Evolutionary conservation across 2,329 filamentous ascomycete genomes (phyloP).

Genomic region (Trichoderma sp.): DNA sequence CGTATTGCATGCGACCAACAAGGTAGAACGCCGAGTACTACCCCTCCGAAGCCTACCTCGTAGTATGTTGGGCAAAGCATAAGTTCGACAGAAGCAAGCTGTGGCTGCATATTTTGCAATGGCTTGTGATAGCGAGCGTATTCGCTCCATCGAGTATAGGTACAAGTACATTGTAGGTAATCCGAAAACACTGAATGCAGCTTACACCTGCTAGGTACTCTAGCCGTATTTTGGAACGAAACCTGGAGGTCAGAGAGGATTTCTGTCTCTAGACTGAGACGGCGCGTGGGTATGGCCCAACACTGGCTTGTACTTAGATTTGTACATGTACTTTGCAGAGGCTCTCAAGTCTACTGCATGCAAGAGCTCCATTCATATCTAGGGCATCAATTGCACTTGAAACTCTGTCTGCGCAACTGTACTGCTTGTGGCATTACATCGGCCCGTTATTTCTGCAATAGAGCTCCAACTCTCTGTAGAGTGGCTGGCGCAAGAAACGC

Average conservation of each 20-base stretch:
- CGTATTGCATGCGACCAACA: neutral
- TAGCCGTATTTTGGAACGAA: neutral
- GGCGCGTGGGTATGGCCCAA: slow-evolving; percentile 11
- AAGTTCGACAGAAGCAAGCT: neutral
- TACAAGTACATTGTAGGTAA: neutral
- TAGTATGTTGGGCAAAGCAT: neutral
- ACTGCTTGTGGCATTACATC: neutral
- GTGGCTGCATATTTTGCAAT: neutral
- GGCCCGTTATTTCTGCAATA: neutral
- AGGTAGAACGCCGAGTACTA: neutral
- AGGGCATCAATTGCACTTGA: neutral
- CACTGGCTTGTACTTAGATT: neutral
- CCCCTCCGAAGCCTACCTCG: neutral
- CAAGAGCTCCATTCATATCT: neutral
- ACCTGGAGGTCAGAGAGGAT: neutral
- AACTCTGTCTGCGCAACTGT: neutral
- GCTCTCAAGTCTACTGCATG: too few relatives aligned
- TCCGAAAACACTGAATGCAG: neutral
- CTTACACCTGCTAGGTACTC: too few relatives aligned
- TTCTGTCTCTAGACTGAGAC: slow-evolving; percentile 4
- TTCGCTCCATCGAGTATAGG: neutral
- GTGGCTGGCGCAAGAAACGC: neutral
- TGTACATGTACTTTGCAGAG: neutral
- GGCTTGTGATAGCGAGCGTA: neutral
- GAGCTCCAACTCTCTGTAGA: neutral